phyloP scores from a whole-genome alignment of 164 flowering plant species.

The Piper betle region DNA sequence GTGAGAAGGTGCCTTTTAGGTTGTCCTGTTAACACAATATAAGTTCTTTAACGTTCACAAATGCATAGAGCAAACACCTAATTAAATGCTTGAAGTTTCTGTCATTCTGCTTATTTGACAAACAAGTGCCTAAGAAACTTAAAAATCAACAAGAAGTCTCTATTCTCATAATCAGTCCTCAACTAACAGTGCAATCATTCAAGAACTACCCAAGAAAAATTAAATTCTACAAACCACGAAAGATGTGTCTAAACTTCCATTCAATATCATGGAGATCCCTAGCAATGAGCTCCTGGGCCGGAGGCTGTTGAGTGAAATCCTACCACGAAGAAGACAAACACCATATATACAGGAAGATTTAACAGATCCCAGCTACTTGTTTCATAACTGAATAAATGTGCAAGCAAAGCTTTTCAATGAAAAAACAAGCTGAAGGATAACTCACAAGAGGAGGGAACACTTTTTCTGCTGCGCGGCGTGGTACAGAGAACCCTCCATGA shows the following conservation, averaged over 20 bases:
- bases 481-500: conserved; percentile 93
- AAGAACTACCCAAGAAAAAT: neutral
- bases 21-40: conserved; percentile 43
- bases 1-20: conserved; percentile 88
- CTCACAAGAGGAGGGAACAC: conserved; percentile 82
- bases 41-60: too few species aligned
- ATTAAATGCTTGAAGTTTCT: too few species aligned
- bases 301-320: conserved; percentile 91
- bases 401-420: neutral
- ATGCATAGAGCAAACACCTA: too few species aligned
- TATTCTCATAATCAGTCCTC: neutral
- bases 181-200: neutral
- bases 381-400: too few species aligned
- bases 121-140: too few species aligned
- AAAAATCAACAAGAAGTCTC: neutral
- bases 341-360: neutral
- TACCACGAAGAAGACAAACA: conserved; percentile 12
- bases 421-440: neutral
- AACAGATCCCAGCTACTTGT: too few species aligned
- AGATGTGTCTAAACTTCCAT: conserved; percentile 89
- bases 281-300: conserved; percentile 81
- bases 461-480: conserved; percentile 91
- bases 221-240: conserved; percentile 38
- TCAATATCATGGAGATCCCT: conserved; percentile 87
- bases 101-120: too few species aligned